Evolutionary conservation across 805 yeast species (phyloP), one percentile per base, ranked within the genome.

Genomic region (Hanseniaspora vineae): DNA sequence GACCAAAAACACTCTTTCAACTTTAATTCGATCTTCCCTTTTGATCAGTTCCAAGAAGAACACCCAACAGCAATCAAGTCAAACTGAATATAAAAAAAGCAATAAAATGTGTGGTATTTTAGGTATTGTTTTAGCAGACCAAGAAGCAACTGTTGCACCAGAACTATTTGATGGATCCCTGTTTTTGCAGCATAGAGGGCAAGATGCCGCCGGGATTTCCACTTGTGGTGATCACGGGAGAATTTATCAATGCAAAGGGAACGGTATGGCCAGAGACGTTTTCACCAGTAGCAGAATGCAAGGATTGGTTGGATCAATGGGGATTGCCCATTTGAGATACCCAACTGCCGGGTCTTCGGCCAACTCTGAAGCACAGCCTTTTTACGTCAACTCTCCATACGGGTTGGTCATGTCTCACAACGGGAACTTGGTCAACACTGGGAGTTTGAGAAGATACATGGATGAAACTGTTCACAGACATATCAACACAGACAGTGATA

Each of bases 161-260:
- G 97, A 89, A 60, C 72, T 92, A 42, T 80, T 87, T 49, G 98
- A 92, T 63, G 96, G 96, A 6, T 82, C 90, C 52, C 78, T 88
- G 69, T 90, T 83, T 64, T 71, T 92, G 52, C 98, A 92, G 64
- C 98, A 92, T 62, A 77, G 98, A 61, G 98, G 98, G 43, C 98
- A 92, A 69, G 98, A 92, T 65, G 98, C 98, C 11, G 96, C 97
- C n/a, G 98, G 98, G 53, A 90, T 92, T 48, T 92, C 87, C 20
- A 92, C 98, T 8, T 87, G 96, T 64, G 97, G 96, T 47, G 72
- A 83, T 42, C 80, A 90, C 52, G 98, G 97, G 54, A 76, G 98
- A 50, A 76, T 92, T 50, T 89, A 86, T 69, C 97, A 90, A 69
- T 92, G 98, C 66, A 92, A 92, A 69, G 98, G 98, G 58, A 90